Conservation (phyloP, 148 eudicot genomes). For the Fagopyrum homotropicum region DNA sequence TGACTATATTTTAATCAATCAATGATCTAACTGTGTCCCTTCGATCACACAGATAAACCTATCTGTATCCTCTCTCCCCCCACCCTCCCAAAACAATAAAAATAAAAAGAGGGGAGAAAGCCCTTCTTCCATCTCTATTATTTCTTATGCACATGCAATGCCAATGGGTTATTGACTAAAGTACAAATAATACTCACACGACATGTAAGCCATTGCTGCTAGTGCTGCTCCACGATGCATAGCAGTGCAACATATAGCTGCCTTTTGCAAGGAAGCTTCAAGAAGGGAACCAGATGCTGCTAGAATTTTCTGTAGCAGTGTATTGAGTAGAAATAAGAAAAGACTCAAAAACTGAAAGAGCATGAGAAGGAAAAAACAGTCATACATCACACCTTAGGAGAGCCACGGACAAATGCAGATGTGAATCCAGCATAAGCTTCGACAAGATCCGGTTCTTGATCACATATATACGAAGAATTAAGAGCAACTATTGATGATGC, state of each 20-base stretch:
- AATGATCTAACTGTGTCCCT: not conserved
- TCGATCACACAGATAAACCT: not conserved
- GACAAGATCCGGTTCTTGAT: constrained; percentile 96
- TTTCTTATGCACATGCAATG: not conserved
- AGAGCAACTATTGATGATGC: constrained; percentile 78
- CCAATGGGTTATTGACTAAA: not conserved
- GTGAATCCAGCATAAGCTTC: constrained; percentile 89
- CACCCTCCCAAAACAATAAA: not conserved
- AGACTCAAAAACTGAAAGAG: not conserved
- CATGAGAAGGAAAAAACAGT: not conserved
- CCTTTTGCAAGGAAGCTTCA: constrained; percentile 87
- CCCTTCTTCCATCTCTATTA: not conserved
- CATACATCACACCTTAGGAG: constrained; percentile 52
- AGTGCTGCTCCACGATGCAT: constrained; percentile 99
- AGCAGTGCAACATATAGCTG: constrained; percentile 92
- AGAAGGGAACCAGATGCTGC: constrained; percentile 70
- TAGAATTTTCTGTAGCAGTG: constrained; percentile 54
- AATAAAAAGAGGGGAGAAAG: not conserved
- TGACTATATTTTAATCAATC: not conserved
- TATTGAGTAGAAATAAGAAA: not conserved
- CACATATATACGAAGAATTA: constrained; percentile 94
- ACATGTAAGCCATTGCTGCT: constrained; percentile 92
- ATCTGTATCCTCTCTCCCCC: not conserved
- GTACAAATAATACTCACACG: constrained; percentile 44
- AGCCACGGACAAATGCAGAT: constrained; percentile 62